These are phyloP conservation scores for Epichloe festucae DNA, from an alignment of 2,329 filamentous ascomycete species.

Conservation along the genomic window DNA sequence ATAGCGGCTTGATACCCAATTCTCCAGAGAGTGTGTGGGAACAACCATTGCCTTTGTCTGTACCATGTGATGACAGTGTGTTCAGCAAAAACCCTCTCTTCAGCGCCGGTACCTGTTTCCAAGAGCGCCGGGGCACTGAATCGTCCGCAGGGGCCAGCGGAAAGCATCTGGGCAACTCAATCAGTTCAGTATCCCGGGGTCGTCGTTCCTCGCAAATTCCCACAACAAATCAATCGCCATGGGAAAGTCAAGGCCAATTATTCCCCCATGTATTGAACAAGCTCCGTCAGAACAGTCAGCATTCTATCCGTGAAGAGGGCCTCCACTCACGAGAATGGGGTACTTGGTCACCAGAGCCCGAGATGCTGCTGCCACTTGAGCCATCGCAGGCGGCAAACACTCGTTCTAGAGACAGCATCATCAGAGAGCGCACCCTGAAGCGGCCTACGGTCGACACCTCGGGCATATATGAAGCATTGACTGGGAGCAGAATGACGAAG, in stretches of 20 bases:
- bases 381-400: too few relatives aligned
- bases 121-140: conserved; percentile 2
- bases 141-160: conserved; percentile 2
- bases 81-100: conserved; percentile 16
- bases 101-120: not conserved
- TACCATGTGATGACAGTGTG: conserved; percentile 8
- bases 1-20: conserved; percentile 7
- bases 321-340: not conserved
- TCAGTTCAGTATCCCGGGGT: conserved; percentile 13
- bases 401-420: conserved; percentile 12
- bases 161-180: conserved; percentile 12
- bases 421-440: conserved; percentile 8
- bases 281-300: conserved; percentile 16
- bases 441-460: conserved; percentile 9
- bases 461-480: conserved; percentile 15
- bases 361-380: not conserved
- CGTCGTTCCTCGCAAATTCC: conserved; percentile 14
- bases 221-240: conserved; percentile 2
- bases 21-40: conserved; percentile 5
- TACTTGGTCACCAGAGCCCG: conserved; percentile 6
- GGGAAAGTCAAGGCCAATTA: conserved; percentile 7
- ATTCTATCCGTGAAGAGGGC: conserved; percentile 10
- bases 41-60: conserved; percentile 6
- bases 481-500: conserved; percentile 8
- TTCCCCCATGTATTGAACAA: conserved; percentile 16